Base-by-base conservation (phyloP, 2,329 filamentous ascomycete species). In the Periconia digitata region DNA sequence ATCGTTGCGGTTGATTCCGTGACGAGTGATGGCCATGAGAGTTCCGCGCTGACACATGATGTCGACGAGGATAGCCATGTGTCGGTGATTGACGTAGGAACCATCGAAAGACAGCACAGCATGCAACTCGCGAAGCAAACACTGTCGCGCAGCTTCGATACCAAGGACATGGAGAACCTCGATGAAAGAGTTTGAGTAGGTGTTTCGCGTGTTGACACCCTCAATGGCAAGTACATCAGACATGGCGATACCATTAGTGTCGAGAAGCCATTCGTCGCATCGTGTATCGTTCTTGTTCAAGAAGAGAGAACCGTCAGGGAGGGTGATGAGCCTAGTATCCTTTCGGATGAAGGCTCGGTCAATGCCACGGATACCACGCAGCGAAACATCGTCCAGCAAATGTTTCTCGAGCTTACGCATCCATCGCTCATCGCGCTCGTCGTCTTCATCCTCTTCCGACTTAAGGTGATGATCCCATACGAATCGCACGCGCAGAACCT, bases 31-130 rank as follows among this genome's bases (percentile, higher is more conserved):
- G 13, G 94, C 92, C 72, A 96, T 96, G 64, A 99, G 86, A 63
- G 88, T 87, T 58, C 94, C 94, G 64, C 94, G 85, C 64, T 95
- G 91, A 22, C 92, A 96, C 94, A 99, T 99, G 55, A 99, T 90
- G 75, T 99, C 94, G 56, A 95, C 91, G 44, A 99, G 81, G 29
- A 99, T 84, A 40, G 92, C 89, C 77, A 99, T 85, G 77, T 99
- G 94, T 65, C 94, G 91, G 76, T 97, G 91, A 72, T 99, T 99
- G 81, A 99, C 94, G 71, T 99, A 99, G 13, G 94, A 97, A 82
- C 95, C 95, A 70, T 97, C 94, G 70, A 99, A 99, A 21, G 94
- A 92, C 76, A 99, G 76, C 69, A 99, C 94, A 65, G 90, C 86
- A 23, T 88, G 90, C 79, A 99, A 75, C 70, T 99, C 95, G 53